Percentiles rank a stretch among this genome's conserved stretches.
phyloP scores from a whole-genome alignment of 2,329 filamentous ascomycete genomes.

The Trichoderma sp. region DNA sequence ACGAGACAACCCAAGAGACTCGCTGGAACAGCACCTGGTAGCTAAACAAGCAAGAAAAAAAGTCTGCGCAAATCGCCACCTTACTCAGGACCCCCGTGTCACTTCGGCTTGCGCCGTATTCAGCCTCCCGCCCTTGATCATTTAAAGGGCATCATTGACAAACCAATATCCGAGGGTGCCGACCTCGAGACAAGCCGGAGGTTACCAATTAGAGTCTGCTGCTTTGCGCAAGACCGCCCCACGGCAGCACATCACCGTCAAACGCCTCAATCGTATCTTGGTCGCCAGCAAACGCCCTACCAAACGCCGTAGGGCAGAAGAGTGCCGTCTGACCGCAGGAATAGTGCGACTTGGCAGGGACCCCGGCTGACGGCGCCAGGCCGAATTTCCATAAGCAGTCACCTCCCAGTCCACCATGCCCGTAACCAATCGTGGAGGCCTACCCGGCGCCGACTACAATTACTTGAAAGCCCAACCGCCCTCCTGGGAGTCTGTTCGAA shows the following conservation, averaged over 20 bases:
- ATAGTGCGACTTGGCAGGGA: conserved; percentile 34
- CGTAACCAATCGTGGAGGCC: conserved; percentile 35
- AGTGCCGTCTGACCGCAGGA: conserved; percentile 36
- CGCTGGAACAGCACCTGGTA: not conserved
- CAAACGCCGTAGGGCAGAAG: conserved; percentile 32
- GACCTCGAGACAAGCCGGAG: conserved; percentile 1
- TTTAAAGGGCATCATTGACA: not conserved
- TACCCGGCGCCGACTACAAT: conserved; percentile 30
- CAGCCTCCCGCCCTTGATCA: not conserved
- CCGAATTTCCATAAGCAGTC: conserved; percentile 31
- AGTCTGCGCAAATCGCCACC: not conserved
- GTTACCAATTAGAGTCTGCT: conserved; percentile 17
- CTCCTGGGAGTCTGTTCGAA: conserved; percentile 30
- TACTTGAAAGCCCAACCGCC: conserved; percentile 30
- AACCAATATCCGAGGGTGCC: conserved; percentile 14
- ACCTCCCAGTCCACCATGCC: conserved; percentile 31
- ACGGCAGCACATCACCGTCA: conserved; percentile 17
- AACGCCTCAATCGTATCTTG: conserved; percentile 15
- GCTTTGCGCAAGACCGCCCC: conserved; percentile 2
- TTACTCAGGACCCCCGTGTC: not conserved
- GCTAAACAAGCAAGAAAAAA: not conserved
- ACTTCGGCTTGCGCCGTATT: conserved; percentile 6
- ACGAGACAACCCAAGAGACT: conserved; percentile 11
- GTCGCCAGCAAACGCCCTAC: conserved; percentile 28
- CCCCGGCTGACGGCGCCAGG: conserved; percentile 35